A percentile compares a stretch with the other conserved stretches of the same genome.
Conservation (phyloP, 2,329 filamentous ascomycete genomes). For the Tolypocladium album region DNA sequence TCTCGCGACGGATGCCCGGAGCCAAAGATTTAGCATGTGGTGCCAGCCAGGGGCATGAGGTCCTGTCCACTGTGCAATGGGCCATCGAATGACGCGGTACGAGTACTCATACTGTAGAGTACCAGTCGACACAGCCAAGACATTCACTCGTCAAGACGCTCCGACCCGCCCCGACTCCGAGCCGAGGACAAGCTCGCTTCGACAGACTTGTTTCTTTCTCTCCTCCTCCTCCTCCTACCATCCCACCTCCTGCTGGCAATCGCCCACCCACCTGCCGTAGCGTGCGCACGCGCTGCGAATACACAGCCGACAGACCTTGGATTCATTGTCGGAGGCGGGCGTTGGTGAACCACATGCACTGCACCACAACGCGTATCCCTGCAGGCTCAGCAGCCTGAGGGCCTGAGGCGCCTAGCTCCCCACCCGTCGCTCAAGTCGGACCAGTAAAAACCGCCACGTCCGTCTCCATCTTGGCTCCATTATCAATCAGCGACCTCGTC, state of each 20-base stretch:
- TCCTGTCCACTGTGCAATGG: too few relatives aligned
- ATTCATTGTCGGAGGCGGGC: neutral
- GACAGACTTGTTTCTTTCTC: too few relatives aligned
- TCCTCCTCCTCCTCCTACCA: too few relatives aligned
- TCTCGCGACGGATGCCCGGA: too few relatives aligned
- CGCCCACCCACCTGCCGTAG: neutral
- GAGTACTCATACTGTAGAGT: too few relatives aligned
- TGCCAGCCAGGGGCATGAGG: too few relatives aligned
- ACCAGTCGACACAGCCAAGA: too few relatives aligned
- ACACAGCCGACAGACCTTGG: neutral
- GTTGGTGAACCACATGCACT: neutral
- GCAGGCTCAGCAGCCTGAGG: neutral
- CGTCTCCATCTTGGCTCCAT: slow-evolving; percentile 2
- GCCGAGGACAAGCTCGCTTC: too few relatives aligned
- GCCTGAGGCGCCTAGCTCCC: neutral
- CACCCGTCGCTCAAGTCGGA: neutral
- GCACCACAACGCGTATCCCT: neutral
- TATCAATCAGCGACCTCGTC: neutral
- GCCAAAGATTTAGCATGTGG: too few relatives aligned
- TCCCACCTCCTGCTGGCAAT: neutral
- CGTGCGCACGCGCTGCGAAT: neutral
- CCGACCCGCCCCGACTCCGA: neutral
- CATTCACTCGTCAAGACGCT: neutral
- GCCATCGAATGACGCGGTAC: too few relatives aligned
- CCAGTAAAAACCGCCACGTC: slow-evolving; percentile 4